These are phyloP conservation scores for Lizanozyma gosingica DNA, from an alignment of 1,139 yeast genomes.

Conservation along the genomic window DNA sequence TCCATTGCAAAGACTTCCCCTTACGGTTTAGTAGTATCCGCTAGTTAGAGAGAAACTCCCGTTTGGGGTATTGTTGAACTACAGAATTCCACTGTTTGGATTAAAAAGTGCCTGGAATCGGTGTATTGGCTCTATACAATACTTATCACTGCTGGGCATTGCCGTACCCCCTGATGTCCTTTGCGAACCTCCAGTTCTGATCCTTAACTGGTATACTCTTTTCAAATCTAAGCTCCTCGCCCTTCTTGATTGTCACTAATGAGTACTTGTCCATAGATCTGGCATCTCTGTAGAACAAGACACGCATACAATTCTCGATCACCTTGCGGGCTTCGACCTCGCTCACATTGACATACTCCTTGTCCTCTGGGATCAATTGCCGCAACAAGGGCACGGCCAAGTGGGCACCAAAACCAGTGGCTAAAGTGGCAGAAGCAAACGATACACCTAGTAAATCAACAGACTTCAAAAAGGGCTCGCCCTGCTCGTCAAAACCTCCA, in stretches of 20 bases:
- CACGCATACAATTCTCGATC: conserved; percentile 84
- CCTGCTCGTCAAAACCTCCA: conserved; percentile 72
- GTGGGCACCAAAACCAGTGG: conserved; percentile 96
- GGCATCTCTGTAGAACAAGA: conserved; percentile 92
- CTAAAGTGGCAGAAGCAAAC: conserved; percentile 79
- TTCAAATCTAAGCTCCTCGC: conserved; percentile 46
- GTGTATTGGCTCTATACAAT: too few relatives aligned
- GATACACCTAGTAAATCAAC: conserved; percentile 91
- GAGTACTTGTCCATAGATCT: conserved; percentile 83
- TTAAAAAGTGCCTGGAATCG: background rate
- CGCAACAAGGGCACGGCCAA: conserved; percentile 89
- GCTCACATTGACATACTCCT: conserved; percentile 58
- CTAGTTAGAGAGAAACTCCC: background rate
- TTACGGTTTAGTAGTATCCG: background rate
- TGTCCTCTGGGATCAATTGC: conserved; percentile 71
- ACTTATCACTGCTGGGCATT: conserved; percentile 30
- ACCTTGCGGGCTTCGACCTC: conserved; percentile 71
- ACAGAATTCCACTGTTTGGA: background rate
- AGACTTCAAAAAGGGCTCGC: conserved; percentile 65
- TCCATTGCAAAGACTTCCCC: background rate
- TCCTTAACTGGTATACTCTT: conserved; percentile 57
- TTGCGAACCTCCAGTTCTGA: conserved; percentile 91
- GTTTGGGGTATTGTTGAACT: background rate
- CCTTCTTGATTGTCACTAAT: conserved; percentile 65
- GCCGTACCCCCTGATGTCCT: conserved; percentile 84